Base-by-base conservation (phyloP, 768 basidiomycete species). In the Austroboletus eburneus region DNA sequence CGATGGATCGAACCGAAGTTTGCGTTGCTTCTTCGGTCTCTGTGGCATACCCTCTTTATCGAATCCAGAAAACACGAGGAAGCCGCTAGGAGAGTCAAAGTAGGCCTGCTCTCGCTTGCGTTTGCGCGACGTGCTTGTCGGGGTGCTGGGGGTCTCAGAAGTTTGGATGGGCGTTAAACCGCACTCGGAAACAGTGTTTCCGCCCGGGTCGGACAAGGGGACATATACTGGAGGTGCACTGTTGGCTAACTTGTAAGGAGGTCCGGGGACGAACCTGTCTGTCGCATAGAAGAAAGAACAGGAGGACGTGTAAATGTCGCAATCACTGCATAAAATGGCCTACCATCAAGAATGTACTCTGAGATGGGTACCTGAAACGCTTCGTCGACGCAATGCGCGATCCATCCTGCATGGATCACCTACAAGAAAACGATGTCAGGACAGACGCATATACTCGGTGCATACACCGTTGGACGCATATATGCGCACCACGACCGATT, bases 351-450 rank as follows among this genome's bases (percentile, higher is more conserved):
- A 25, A 65, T 48, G 36, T 65, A 65, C 29, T 52, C 39, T 43
- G 57, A 14, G n/a, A 68, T 51, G 14, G 64, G 56, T 29, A 62
- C 59, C 17, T 29, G 48, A 36, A 65, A 68, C 1, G 43, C 49
- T 27, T 54, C 43, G 8, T 61, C 51, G 46, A 62, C 41, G 44
- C 66, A 65, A 41, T 66, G 61, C 23, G 40, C 29, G 39, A 65
- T 65, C 64, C 64, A 65, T 4, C 55, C 59, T 10, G 44, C 66
- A 36, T 65, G 66, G 17, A 65, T 54, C 12, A 65, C 64, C 64
- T 65, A 18, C 5, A 12, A 14, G 20, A n/a, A 9, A 20, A 16
- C 5, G 6, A 7, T 29, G 16, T 40, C 14, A 14, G 17, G 14
- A 9, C 38, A 18, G 40, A 33, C 45, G 51, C 53, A 56, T 54